These are phyloP conservation scores for Fomitopsis palustris DNA, from an alignment of 1,284 basidiomycete species.

Conservation along the genomic window DNA sequence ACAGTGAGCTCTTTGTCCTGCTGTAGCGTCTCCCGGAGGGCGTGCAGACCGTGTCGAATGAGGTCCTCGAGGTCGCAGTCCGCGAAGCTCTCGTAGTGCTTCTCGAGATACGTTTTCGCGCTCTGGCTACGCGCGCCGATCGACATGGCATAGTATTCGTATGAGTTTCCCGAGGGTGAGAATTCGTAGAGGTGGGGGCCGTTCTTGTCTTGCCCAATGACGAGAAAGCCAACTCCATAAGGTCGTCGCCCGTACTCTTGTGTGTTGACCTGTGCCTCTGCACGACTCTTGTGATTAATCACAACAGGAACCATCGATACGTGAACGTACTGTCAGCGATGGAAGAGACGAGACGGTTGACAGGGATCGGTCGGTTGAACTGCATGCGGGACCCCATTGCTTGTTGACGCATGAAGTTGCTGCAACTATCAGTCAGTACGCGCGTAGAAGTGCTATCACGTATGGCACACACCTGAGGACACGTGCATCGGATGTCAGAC, in stretches of 20 bases:
- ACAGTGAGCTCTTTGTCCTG: conserved; percentile 94
- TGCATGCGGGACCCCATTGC: conserved; percentile 94
- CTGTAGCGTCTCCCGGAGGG: conserved; percentile 91
- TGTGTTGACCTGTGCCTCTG: conserved; percentile 99
- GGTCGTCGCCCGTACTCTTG: conserved; percentile 98
- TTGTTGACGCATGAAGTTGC: conserved; percentile 99
- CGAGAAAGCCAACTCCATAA: conserved; percentile 98
- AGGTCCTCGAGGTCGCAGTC: conserved; percentile 83
- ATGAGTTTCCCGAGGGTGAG: conserved; percentile 95
- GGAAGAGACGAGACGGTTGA: conserved; percentile 88
- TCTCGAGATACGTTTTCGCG: conserved; percentile 98
- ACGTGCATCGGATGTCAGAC: conserved; percentile 95
- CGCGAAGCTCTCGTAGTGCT: conserved; percentile 85
- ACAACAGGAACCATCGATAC: too few relatives aligned
- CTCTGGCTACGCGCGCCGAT: conserved; percentile 97
- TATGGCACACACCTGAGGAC: conserved; percentile 74
- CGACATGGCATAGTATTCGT: conserved; percentile 98
- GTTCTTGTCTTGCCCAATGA: conserved; percentile 92
- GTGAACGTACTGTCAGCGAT: conserved; percentile 94
- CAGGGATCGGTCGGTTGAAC: conserved; percentile 92
- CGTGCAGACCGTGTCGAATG: conserved; percentile 88
- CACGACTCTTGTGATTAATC: conserved; percentile 9
- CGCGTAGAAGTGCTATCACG: not conserved
- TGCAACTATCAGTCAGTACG: conserved; percentile 28
- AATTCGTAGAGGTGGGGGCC: conserved; percentile 99